Conservation (phyloP, 495 filamentous ascomycete species). For the Cercophora scortea region DNA sequence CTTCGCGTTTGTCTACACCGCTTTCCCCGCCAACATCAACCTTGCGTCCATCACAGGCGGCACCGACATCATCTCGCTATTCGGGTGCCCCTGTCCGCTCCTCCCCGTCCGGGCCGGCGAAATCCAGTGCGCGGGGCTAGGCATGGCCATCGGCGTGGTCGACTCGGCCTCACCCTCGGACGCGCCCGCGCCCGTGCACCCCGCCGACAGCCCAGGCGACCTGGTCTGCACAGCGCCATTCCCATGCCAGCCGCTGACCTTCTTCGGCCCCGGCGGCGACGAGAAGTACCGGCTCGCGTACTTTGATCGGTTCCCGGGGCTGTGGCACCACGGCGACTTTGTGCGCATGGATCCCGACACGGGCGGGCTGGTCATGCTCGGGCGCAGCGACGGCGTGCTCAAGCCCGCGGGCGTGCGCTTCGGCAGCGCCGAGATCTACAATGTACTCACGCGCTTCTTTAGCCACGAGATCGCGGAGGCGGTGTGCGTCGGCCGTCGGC, state of each 20-base stretch:
- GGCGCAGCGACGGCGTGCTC: constrained; percentile 68
- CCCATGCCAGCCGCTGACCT: constrained; percentile 81
- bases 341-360: constrained; percentile 65
- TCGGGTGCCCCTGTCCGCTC: constrained; percentile 77
- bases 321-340: constrained; percentile 97
- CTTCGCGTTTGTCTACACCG: constrained; percentile 78
- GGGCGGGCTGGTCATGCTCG: constrained; percentile 76
- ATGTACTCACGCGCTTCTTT: constrained; percentile 76
- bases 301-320: constrained; percentile 66
- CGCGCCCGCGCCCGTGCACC: constrained; percentile 32
- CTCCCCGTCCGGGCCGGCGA: constrained; percentile 82
- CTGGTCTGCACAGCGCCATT: constrained; percentile 83
- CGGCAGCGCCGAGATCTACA: constrained; percentile 84
- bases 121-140: constrained; percentile 82
- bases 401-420: constrained; percentile 75
- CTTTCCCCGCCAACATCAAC: constrained; percentile 68
- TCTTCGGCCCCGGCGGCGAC: constrained; percentile 69
- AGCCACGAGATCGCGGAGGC: constrained; percentile 71
- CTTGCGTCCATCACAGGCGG: constrained; percentile 81
- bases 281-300: constrained; percentile 74
- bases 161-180: constrained; percentile 47
- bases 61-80: constrained; percentile 91
- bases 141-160: constrained; percentile 79
- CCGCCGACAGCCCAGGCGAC: constrained; percentile 68
- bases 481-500: constrained; percentile 70